These are phyloP conservation scores for Austroboletus niveus DNA, from an alignment of 1,284 basidiomycete genomes.

Conservation along the genomic window DNA sequence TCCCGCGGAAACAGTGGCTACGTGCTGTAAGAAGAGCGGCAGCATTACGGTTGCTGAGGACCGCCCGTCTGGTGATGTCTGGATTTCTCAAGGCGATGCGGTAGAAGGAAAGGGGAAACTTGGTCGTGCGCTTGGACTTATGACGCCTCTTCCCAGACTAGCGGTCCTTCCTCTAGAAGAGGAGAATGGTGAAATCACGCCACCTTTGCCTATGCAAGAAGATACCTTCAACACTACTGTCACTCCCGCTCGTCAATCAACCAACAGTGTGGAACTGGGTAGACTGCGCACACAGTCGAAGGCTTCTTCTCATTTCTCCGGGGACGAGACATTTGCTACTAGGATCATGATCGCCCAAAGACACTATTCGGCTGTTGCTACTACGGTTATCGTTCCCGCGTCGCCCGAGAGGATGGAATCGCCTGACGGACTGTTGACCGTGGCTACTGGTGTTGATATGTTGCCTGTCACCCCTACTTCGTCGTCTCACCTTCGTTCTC, in stretches of 20 bases:
- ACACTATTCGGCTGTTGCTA: constrained; percentile 65
- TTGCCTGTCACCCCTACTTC: constrained; percentile 25
- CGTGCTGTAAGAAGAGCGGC: constrained; percentile 56
- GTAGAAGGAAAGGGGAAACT: constrained; percentile 60
- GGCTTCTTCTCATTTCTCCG: constrained; percentile 51
- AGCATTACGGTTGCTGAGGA: constrained; percentile 66
- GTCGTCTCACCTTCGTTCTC: constrained; percentile 43
- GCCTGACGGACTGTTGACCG: constrained; percentile 30
- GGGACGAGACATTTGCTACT: constrained; percentile 50
- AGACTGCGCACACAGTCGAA: constrained; percentile 51
- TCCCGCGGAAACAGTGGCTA: constrained; percentile 38
- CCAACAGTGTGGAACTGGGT: constrained; percentile 54
- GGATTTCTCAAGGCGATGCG: constrained; percentile 66
- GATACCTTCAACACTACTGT: constrained; percentile 36
- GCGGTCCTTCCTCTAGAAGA: constrained; percentile 59
- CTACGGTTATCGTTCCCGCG: constrained; percentile 53
- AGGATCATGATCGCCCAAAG: constrained; percentile 66
- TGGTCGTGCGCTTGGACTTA: constrained; percentile 55
- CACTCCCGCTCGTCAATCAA: constrained; percentile 50
- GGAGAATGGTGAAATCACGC: constrained; percentile 37
- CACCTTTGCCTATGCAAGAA: constrained; percentile 49
- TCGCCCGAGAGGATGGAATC: constrained; percentile 42
- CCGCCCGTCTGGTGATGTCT: constrained; percentile 66
- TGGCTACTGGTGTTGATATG: constrained; percentile 37
- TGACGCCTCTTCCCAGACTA: constrained; percentile 60